Conservation (phyloP, 495 filamentous ascomycete genomes). For the Letharia lupina region DNA sequence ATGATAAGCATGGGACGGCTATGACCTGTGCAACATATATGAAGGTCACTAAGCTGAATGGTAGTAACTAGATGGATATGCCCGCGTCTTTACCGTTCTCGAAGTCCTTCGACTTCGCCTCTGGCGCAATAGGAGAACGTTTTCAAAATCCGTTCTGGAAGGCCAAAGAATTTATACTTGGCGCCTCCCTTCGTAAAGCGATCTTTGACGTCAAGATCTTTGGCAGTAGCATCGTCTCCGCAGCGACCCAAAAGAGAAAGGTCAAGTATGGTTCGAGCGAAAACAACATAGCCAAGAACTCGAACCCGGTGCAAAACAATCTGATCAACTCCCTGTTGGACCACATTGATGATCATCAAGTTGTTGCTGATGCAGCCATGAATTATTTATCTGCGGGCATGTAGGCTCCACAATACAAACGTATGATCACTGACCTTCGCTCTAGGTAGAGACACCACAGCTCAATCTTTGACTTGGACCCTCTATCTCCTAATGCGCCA, state of each 20-base stretch:
- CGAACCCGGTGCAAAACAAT: slow-evolving; percentile 26
- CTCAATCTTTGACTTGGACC: slow-evolving; percentile 53
- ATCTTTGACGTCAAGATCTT: slow-evolving; percentile 42
- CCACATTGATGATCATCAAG: slow-evolving; percentile 38
- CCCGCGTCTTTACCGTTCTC: slow-evolving; percentile 50
- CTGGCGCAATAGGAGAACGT: slow-evolving; percentile 47
- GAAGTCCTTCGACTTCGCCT: slow-evolving; percentile 48
- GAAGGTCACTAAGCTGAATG: neutral
- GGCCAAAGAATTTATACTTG: slow-evolving; percentile 45
- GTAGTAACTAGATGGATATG: slow-evolving; percentile 44
- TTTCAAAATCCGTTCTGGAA: slow-evolving; percentile 56
- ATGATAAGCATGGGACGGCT: neutral
- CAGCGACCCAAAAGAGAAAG: slow-evolving; percentile 32
- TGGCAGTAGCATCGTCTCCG: slow-evolving; percentile 43
- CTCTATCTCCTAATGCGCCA: slow-evolving; percentile 49
- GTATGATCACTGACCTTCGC: slow-evolving; percentile 15
- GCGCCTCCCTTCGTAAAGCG: slow-evolving; percentile 37
- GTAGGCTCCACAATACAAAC: neutral
- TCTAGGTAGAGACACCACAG: slow-evolving; percentile 49
- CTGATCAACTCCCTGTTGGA: slow-evolving; percentile 50
- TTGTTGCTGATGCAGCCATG: slow-evolving; percentile 50
- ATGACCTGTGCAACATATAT: neutral
- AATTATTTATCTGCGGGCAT: slow-evolving; percentile 50
- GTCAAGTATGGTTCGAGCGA: neutral
- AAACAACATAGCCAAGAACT: slow-evolving; percentile 27